Evolutionary conservation across 441 rosid genomes (phyloP).

Genomic region (Populus hybrid): DNA sequence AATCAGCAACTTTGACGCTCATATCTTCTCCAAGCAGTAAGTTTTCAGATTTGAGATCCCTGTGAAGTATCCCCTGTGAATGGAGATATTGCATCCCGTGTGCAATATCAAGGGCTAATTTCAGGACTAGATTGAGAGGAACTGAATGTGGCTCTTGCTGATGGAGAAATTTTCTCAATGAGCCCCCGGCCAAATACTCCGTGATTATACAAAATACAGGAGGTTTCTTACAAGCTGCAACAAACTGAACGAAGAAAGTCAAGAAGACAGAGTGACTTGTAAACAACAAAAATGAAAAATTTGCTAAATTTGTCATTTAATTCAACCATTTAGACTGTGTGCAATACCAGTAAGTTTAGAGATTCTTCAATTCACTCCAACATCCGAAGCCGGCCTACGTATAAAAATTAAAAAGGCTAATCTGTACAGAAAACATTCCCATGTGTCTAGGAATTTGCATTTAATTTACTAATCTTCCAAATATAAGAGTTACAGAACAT

Average conservation of each 20-base stretch:
- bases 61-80: slow-evolving; percentile 63
- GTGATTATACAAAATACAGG: slow-evolving; percentile 80
- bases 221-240: slow-evolving; percentile 80
- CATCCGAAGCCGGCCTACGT: slow-evolving; percentile 1
- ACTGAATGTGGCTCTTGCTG: slow-evolving; percentile 72
- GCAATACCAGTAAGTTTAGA: background rate
- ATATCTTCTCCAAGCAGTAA: slow-evolving; percentile 65
- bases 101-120: slow-evolving; percentile 67
- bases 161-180: slow-evolving; percentile 64
- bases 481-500: background rate
- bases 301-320: background rate
- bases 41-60: slow-evolving; percentile 83
- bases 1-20: slow-evolving; percentile 73
- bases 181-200: slow-evolving; percentile 71
- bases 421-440: background rate
- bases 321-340: background rate
- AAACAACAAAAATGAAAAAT: slow-evolving; percentile 4
- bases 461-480: background rate
- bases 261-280: slow-evolving; percentile 11
- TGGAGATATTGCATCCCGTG: slow-evolving; percentile 77
- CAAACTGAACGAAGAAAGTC: slow-evolving; percentile 48
- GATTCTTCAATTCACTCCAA: background rate
- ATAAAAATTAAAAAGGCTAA: background rate
- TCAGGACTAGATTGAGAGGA: slow-evolving; percentile 57
- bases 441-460: slow-evolving; percentile 5